phyloP scores from a whole-genome alignment of 2,329 filamentous ascomycete species.

The Colletotrichum truncatum region DNA sequence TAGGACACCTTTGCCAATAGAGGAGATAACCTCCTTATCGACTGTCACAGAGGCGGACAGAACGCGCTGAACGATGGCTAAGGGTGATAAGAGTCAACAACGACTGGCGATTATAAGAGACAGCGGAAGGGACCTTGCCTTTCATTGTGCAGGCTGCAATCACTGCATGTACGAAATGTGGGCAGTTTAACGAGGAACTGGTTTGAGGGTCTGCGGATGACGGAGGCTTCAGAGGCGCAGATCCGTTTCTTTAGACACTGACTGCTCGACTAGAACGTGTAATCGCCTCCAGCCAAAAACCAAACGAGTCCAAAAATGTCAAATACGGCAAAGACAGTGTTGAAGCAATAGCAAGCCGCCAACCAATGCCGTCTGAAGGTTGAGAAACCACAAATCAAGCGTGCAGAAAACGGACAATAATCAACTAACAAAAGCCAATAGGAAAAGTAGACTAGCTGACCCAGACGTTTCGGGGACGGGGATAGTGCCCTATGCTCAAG shows the following conservation, averaged over 20 bases:
- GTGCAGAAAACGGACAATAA: background rate
- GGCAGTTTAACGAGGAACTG: background rate
- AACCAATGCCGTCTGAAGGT: conserved; percentile 4
- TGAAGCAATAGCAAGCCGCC: background rate
- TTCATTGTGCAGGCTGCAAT: conserved; percentile 46
- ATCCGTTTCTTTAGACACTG: background rate
- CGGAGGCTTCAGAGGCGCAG: background rate
- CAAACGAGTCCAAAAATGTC: background rate
- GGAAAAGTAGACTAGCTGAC: background rate
- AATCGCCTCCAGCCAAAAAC: background rate
- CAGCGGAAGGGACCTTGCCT: conserved; percentile 39
- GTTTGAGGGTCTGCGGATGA: background rate
- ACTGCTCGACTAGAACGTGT: conserved; percentile 2
- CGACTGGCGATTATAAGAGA: conserved; percentile 15
- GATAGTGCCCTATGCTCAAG: background rate
- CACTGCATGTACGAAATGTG: background rate
- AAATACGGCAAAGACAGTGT: conserved; percentile 3
- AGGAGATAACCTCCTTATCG: conserved; percentile 88
- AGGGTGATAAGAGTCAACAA: conserved; percentile 32
- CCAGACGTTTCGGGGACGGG: background rate
- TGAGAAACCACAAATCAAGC: background rate
- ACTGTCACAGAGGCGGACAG: conserved; percentile 96
- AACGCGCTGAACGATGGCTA: conserved; percentile 92
- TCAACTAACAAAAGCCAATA: background rate
- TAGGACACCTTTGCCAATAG: conserved; percentile 88